A percentile compares a stretch with the other conserved stretches of the same genome.
phyloP scores from a whole-genome alignment of 441 rosid genomes.

The Brassica hybrid region DNA sequence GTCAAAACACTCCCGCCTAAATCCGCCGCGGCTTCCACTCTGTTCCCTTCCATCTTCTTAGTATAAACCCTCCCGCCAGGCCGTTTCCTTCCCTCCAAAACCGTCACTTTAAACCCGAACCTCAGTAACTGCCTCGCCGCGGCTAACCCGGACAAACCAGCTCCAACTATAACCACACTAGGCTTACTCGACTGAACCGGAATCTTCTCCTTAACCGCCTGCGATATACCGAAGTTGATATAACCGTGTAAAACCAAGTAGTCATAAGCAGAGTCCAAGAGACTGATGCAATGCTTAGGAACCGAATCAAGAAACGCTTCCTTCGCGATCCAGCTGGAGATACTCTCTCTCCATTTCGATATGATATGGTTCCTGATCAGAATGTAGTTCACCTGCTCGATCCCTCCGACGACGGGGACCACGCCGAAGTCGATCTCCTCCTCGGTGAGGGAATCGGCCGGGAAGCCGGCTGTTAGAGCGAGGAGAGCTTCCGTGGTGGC shows the following conservation, averaged over 20 bases:
- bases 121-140: conserved; percentile 88
- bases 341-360: conserved; percentile 81
- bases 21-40: conserved; percentile 79
- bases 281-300: conserved; percentile 66
- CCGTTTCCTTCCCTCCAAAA: conserved; percentile 91
- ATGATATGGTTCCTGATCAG: conserved; percentile 86
- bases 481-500: conserved; percentile 85
- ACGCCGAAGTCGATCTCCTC: conserved; percentile 91
- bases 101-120: conserved; percentile 83
- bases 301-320: conserved; percentile 70
- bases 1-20: conserved; percentile 95
- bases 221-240: conserved; percentile 83
- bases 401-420: conserved; percentile 76
- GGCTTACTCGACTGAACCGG: conserved; percentile 56
- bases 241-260: conserved; percentile 79
- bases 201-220: conserved; percentile 67
- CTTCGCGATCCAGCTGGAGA: conserved; percentile 69
- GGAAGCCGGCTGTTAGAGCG: conserved; percentile 90
- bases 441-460: conserved; percentile 84
- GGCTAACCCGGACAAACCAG: conserved; percentile 86
- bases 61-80: conserved; percentile 94
- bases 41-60: conserved; percentile 87
- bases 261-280: conserved; percentile 78
- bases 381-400: conserved; percentile 93
- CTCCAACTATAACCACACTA: conserved; percentile 72